phyloP scores from a whole-genome alignment of 108 stramenopile genomes.

The Craspedostauros australis region DNA sequence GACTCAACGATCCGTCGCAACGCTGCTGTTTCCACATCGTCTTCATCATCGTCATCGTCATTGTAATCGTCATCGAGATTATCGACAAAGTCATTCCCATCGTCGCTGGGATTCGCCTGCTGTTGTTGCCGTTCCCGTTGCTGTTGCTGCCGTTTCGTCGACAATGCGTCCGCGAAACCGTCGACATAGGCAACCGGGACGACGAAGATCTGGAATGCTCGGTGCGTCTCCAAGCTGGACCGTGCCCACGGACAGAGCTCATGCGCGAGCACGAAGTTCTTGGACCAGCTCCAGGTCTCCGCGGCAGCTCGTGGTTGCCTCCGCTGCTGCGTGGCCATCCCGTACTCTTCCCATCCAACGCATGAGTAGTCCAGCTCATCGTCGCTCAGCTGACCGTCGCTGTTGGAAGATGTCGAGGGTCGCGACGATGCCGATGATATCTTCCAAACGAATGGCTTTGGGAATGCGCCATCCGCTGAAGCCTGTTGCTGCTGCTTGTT shows the following conservation, averaged over 20 bases:
- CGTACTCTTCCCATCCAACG: no score
- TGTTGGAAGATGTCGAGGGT: no score
- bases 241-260: slow-evolving; percentile 70
- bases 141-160: neutral
- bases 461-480: no score
- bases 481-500: no score
- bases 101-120: slow-evolving; percentile 18
- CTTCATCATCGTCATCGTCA: neutral
- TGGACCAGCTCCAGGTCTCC: slow-evolving; percentile 49
- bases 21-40: neutral
- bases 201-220: slow-evolving; percentile 53
- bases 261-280: slow-evolving; percentile 48
- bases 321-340: no score
- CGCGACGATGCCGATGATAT: no score
- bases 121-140: neutral
- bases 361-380: no score
- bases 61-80: no score
- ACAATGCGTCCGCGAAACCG: neutral
- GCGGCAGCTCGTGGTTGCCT: slow-evolving; percentile 11
- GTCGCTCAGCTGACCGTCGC: no score
- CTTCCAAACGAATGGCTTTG: no score
- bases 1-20: no score
- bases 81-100: neutral
- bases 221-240: slow-evolving; percentile 28
- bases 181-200: slow-evolving; percentile 5